Evolutionary conservation across 176 grass and related monocot genomes (phyloP).

Genomic region (Bonia amplexicaulis): DNA sequence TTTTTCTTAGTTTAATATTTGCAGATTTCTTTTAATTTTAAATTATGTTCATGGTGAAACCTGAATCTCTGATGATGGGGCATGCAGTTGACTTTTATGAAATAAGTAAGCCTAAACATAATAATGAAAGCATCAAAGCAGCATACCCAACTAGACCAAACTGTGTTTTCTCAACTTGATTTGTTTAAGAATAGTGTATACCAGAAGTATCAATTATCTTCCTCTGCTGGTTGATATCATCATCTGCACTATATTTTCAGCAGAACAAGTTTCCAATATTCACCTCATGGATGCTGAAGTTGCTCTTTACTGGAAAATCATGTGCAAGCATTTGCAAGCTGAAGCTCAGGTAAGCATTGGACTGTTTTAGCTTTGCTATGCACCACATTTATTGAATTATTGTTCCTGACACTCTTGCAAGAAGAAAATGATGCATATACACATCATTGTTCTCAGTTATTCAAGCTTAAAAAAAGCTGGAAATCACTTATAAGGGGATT

Average conservation of each 20-base stretch:
- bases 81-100: not conserved
- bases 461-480: not conserved
- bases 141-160: not conserved
- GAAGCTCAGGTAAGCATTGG: constrained; percentile 76
- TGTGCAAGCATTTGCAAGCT: constrained; percentile 84
- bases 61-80: not conserved
- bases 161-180: not conserved
- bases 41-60: constrained; percentile 3
- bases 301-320: constrained; percentile 87
- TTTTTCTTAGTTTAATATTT: not conserved
- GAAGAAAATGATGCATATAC: constrained; percentile 1
- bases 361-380: constrained; percentile 2
- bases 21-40: not conserved
- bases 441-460: constrained; percentile 11
- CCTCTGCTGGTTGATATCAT: constrained; percentile 8
- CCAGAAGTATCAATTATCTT: not conserved
- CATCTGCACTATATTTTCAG: constrained; percentile 20
- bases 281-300: constrained; percentile 77
- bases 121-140: not conserved
- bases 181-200: not conserved
- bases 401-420: not conserved
- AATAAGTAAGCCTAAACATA: constrained; percentile 11
- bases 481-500: not conserved
- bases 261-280: constrained; percentile 49
- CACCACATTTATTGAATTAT: not conserved